phyloP scores from a whole-genome alignment of 2,329 filamentous ascomycete species.

The Coniella vitis region DNA sequence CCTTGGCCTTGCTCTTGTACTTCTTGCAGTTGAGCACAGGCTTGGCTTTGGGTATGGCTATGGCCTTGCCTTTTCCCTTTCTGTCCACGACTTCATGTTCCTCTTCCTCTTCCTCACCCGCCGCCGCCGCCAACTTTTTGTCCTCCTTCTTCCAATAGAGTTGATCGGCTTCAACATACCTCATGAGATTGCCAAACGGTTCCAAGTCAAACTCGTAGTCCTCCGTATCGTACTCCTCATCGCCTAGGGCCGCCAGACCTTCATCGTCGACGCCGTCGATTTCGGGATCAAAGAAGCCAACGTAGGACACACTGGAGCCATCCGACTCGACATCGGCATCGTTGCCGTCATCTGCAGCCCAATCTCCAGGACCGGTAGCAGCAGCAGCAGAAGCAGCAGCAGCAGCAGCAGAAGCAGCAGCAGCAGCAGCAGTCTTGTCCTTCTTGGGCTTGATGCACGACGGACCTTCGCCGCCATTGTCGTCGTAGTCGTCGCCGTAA shows the following conservation, averaged over 20 bases:
- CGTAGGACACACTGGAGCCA: no score
- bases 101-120: no score
- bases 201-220: conserved; percentile 5
- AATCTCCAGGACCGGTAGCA: no score
- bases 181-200: conserved; percentile 7
- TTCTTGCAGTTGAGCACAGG: not conserved
- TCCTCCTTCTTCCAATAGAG: not conserved
- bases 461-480: not conserved
- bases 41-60: not conserved
- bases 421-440: no score
- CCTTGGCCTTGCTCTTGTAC: not conserved
- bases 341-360: not conserved
- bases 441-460: no score
- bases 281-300: not conserved
- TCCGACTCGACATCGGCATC: not conserved
- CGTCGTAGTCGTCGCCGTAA: not conserved
- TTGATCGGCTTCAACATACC: not conserved
- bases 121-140: no score
- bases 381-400: no score
- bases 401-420: no score
- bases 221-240: conserved; percentile 10
- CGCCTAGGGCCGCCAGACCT: conserved; percentile 11
- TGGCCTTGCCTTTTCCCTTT: not conserved
- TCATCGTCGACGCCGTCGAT: conserved; percentile 5
- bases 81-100: no score